These are phyloP conservation scores for Leucocoprinus birnbaumii DNA, from an alignment of 768 basidiomycete species.

Conservation along the genomic window DNA sequence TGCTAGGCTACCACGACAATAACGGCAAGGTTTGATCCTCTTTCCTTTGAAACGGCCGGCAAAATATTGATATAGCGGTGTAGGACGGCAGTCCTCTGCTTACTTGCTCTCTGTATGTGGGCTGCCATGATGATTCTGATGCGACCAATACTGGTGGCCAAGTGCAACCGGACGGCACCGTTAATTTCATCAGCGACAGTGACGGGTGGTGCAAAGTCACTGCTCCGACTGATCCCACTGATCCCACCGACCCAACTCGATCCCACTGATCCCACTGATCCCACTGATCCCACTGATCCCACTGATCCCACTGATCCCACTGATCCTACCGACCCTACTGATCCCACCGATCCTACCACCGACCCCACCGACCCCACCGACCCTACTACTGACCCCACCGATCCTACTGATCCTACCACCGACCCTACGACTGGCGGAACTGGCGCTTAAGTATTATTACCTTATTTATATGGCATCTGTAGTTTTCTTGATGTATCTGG, in stretches of 20 bases:
- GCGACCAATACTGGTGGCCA: constrained; percentile 42
- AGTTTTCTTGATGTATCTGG: no score
- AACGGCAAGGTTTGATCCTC: constrained; percentile 35
- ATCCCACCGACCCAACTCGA: constrained; percentile 3
- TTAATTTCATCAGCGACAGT: constrained; percentile 40
- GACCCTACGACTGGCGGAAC: no score
- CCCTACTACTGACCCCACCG: not conserved
- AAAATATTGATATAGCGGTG: not conserved
- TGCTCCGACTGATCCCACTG: not conserved
- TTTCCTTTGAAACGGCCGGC: not conserved
- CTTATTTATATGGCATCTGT: no score
- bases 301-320: not conserved
- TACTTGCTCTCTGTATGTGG: constrained; percentile 41
- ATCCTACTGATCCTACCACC: not conserved
- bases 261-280: not conserved
- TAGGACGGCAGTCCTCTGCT: constrained; percentile 40
- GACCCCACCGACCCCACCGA: not conserved
- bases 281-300: not conserved
- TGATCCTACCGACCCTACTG: not conserved
- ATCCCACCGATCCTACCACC: not conserved
- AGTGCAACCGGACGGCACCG: constrained; percentile 37
- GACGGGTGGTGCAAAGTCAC: constrained; percentile 38
- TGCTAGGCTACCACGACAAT: constrained; percentile 43
- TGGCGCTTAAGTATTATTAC: not conserved
- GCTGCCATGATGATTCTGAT: constrained; percentile 33